Conservation (phyloP, 1,284 basidiomycete species). For the Ustilago nuda region DNA sequence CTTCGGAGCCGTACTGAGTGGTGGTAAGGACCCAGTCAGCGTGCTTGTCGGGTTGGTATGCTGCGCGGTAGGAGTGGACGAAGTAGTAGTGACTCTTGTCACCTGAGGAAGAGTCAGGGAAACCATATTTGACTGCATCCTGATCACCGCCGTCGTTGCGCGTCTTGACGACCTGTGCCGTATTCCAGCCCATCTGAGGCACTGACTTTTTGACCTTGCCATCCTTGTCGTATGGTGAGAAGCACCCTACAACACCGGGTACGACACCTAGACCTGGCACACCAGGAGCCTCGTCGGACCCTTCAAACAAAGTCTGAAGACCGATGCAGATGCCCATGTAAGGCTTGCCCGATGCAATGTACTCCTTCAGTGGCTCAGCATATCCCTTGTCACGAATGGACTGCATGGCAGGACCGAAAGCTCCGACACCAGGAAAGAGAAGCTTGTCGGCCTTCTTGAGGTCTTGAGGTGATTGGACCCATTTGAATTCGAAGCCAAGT, state of each 20-base stretch:
- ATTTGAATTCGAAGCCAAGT: conserved; percentile 88
- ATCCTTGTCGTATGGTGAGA: conserved; percentile 43
- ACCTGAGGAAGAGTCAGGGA: conserved; percentile 66
- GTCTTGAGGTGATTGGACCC: conserved; percentile 87
- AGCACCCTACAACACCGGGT: conserved; percentile 58
- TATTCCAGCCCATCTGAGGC: conserved; percentile 95
- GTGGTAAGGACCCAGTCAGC: conserved; percentile 82
- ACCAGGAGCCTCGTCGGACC: conserved; percentile 74
- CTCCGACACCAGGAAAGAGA: conserved; percentile 97
- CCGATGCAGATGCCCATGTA: conserved; percentile 92
- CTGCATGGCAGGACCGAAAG: conserved; percentile 87
- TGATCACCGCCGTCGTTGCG: conserved; percentile 32
- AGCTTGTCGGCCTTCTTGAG: conserved; percentile 89
- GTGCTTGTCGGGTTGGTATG: conserved; percentile 71
- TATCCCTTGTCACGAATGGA: conserved; percentile 81
- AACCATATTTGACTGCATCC: conserved; percentile 50
- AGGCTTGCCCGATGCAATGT: conserved; percentile 88
- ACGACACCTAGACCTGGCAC: conserved; percentile 64
- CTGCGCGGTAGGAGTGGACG: conserved; percentile 93
- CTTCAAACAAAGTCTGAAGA: conserved; percentile 77
- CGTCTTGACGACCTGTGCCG: conserved; percentile 69
- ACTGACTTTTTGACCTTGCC: conserved; percentile 78
- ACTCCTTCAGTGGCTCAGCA: conserved; percentile 82
- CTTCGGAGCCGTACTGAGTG: conserved; percentile 91
- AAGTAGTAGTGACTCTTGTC: conserved; percentile 83